These are phyloP conservation scores for Blastocystis sp. DNA, from an alignment of 352 stramenopile genomes.

Conservation along the genomic window DNA sequence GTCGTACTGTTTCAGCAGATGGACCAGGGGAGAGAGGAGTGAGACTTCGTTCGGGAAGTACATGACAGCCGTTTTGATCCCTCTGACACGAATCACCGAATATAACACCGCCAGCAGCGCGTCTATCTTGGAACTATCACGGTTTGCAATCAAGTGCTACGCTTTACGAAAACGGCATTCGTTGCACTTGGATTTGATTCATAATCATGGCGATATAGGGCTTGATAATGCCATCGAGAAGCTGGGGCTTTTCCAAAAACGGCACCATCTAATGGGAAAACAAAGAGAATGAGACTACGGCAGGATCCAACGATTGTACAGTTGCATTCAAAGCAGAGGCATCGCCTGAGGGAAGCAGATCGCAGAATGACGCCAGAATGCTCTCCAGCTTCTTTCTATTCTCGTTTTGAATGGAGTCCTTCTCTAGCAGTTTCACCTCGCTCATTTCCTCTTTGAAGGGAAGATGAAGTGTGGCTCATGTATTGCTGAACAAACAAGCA, in stretches of 20 bases:
- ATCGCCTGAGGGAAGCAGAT: not conserved
- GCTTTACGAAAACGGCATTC: not conserved
- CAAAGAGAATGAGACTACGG: not conserved
- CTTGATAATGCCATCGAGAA: constrained; percentile 8
- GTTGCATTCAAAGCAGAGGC: not conserved
- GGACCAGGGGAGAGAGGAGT: not conserved
- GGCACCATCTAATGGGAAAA: not conserved
- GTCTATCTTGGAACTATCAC: not conserved
- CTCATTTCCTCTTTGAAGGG: too few species aligned
- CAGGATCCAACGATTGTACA: constrained; percentile 3
- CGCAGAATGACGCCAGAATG: not conserved
- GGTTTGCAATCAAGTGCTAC: not conserved
- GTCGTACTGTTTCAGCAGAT: not conserved
- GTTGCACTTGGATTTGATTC: not conserved
- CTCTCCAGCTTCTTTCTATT: not conserved
- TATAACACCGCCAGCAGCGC: constrained; percentile 24
- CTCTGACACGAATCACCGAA: constrained; percentile 18
- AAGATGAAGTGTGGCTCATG: too few species aligned
- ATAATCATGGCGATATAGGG: not conserved
- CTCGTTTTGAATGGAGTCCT: not conserved
- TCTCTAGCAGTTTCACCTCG: not conserved
- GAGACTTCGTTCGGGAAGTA: constrained; percentile 40
- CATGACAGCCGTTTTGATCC: constrained; percentile 10
- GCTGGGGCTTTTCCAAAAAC: not conserved
- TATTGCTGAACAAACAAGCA: too few species aligned